phyloP scores from a whole-genome alignment of 208 protist genomes.

The Leptomonas pyrrhocoris region DNA sequence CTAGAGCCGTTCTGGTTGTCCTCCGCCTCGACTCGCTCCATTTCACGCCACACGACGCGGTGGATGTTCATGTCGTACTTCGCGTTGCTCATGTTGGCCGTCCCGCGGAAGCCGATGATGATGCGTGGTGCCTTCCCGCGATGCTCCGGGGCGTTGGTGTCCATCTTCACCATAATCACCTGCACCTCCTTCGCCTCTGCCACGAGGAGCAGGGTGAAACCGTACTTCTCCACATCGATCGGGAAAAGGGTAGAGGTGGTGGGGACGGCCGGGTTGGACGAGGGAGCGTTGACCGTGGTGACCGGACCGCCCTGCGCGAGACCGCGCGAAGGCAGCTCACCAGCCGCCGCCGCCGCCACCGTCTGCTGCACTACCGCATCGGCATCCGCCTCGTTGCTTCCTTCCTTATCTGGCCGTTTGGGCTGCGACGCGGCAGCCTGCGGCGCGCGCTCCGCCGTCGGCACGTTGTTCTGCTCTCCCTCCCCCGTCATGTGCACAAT shows the following conservation, averaged over 20 bases:
- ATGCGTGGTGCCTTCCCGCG: slow-evolving; percentile 71
- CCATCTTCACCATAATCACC: slow-evolving; percentile 73
- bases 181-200: slow-evolving; percentile 70
- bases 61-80: slow-evolving; percentile 77
- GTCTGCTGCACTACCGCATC: background rate
- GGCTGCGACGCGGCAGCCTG: background rate
- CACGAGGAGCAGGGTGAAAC: slow-evolving; percentile 66
- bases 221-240: slow-evolving; percentile 86
- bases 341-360: background rate
- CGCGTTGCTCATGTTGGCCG: slow-evolving; percentile 80
- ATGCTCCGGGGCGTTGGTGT: slow-evolving; percentile 43
- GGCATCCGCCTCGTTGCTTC: background rate
- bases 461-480: slow-evolving; percentile 4
- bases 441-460: background rate
- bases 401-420: background rate
- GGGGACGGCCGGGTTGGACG: background rate
- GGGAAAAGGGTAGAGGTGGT: slow-evolving; percentile 20
- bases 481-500: slow-evolving; percentile 19
- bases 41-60: slow-evolving; percentile 78
- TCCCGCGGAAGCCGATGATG: slow-evolving; percentile 89
- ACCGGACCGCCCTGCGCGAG: background rate
- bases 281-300: background rate
- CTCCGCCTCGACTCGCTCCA: slow-evolving; percentile 33
- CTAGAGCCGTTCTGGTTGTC: background rate
- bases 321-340: background rate